Evolutionary conservation across 345 rosid genomes (phyloP).

Genomic region (Eucalyptus regnans): DNA sequence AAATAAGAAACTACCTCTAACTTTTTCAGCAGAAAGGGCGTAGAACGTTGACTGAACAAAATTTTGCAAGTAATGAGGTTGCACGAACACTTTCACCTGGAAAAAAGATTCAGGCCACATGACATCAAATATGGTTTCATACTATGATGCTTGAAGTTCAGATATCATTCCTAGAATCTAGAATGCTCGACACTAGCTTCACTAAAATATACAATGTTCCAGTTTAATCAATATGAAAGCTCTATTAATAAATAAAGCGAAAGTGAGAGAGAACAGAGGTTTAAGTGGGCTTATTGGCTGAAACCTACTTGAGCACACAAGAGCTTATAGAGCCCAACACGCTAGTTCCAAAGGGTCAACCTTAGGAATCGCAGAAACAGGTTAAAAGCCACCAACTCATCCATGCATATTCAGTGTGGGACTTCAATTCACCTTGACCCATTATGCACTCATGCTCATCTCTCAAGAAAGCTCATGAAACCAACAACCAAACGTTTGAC

Average conservation of each 20-base stretch:
- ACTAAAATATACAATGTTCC: not conserved
- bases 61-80: slow-evolving; percentile 75
- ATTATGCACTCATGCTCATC: not conserved
- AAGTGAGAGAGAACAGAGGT: not conserved
- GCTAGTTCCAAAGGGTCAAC: not conserved
- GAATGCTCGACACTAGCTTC: not conserved
- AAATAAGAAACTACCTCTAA: slow-evolving; percentile 33
- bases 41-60: slow-evolving; percentile 87
- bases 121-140: not conserved
- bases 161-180: not conserved
- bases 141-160: not conserved
- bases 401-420: not conserved
- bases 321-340: not conserved
- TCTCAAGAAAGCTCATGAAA: not conserved
- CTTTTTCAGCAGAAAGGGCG: slow-evolving; percentile 66
- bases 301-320: not conserved
- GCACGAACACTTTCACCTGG: slow-evolving; percentile 3
- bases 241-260: not conserved
- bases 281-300: not conserved
- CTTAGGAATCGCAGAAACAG: not conserved
- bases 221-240: not conserved
- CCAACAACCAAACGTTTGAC: not conserved
- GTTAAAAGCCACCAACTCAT: not conserved
- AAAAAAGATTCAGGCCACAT: not conserved
- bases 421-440: not conserved